Conservation (phyloP, 1,284 basidiomycete species). For the Ganoderma resinaceum region DNA sequence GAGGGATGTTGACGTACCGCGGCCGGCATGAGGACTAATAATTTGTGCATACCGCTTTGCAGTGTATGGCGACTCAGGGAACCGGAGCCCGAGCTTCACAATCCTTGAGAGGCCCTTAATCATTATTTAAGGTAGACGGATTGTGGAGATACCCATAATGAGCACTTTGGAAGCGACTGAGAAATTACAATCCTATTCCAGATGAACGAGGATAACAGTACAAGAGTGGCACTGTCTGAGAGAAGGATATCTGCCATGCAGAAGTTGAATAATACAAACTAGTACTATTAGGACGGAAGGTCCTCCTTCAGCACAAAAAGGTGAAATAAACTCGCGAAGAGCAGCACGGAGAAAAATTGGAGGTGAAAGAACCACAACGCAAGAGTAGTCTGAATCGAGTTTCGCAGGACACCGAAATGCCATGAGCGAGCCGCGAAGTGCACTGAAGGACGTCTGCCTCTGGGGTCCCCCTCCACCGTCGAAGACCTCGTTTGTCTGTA, state of each 20-base stretch:
- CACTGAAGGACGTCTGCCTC: conserved; percentile 10
- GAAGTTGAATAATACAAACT: no score
- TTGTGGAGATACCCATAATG: neutral
- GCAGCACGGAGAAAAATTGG: conserved; percentile 9
- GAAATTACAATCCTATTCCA: neutral
- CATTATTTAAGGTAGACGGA: conserved; percentile 1
- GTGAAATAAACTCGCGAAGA: conserved; percentile 10
- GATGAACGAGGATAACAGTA: neutral
- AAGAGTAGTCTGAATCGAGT: conserved; percentile 26
- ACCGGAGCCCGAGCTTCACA: conserved; percentile 48
- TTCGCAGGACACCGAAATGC: conserved; percentile 14
- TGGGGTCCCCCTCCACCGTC: neutral
- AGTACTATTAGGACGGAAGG: neutral
- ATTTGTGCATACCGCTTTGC: neutral
- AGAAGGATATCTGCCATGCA: neutral
- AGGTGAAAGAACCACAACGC: conserved; percentile 2
- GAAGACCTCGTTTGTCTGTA: neutral
- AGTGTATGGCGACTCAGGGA: conserved; percentile 55
- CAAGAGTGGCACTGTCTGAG: neutral
- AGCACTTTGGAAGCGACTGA: neutral
- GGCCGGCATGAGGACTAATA: neutral
- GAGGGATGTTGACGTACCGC: neutral
- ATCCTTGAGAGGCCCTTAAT: conserved; percentile 30
- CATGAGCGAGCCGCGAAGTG: conserved; percentile 22
- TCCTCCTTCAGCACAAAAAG: neutral